These are phyloP conservation scores for Echria macrotheca DNA, from an alignment of 495 filamentous ascomycete species.

Conservation along the genomic window DNA sequence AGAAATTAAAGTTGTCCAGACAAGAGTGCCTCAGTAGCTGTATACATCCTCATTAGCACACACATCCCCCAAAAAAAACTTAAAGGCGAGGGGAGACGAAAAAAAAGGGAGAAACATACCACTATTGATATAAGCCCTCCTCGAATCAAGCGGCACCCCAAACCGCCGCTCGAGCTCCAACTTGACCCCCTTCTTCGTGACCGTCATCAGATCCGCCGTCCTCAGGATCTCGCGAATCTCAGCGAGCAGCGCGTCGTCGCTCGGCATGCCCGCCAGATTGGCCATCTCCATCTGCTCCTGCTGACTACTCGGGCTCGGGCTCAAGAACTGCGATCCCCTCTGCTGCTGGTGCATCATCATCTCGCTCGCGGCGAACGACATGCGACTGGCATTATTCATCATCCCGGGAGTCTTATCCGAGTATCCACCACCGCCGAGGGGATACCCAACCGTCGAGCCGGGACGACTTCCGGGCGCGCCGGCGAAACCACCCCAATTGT, in stretches of 20 bases:
- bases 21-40: conserved; percentile 46
- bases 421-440: conserved; percentile 14
- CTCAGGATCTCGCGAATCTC: conserved; percentile 92
- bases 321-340: conserved; percentile 31
- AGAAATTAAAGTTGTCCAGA: conserved; percentile 42
- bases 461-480: conserved; percentile 53
- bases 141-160: conserved; percentile 70
- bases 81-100: not conserved
- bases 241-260: conserved; percentile 81
- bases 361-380: conserved; percentile 78
- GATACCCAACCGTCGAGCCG: conserved; percentile 64
- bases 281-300: conserved; percentile 64
- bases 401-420: conserved; percentile 30
- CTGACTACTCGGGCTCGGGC: conserved; percentile 37
- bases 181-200: conserved; percentile 99
- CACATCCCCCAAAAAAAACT: not conserved
- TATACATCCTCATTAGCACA: conserved; percentile 8
- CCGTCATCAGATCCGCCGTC: conserved; percentile 90
- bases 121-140: conserved; percentile 87
- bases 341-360: conserved; percentile 38
- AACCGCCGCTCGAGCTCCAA: conserved; percentile 85
- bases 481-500: no score
- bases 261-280: conserved; percentile 62
- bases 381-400: conserved; percentile 39
- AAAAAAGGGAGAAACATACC: conserved; percentile 52